phyloP scores from a whole-genome alignment of 495 filamentous ascomycete genomes.

The Annulohypoxylon bovei region DNA sequence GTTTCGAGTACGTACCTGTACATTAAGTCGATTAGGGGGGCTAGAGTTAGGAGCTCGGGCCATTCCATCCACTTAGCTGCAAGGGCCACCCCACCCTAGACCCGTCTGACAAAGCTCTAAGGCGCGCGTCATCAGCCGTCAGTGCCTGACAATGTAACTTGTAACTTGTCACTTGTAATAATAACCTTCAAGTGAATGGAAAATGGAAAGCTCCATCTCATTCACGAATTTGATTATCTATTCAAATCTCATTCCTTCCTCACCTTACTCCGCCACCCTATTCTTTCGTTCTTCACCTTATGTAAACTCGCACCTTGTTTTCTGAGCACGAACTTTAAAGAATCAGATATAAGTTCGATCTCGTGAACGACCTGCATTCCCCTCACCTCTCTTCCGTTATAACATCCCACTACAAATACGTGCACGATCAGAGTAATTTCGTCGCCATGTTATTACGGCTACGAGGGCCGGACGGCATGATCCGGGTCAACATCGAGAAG shows the following conservation, averaged over 20 bases:
- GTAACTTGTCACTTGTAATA: neutral
- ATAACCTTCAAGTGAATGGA: too few relatives aligned
- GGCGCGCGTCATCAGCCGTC: constrained; percentile 49
- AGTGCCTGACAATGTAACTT: constrained; percentile 40
- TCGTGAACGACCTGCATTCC: neutral
- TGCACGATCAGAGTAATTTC: neutral
- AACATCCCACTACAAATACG: constrained; percentile 8
- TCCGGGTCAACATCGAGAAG: constrained; percentile 71
- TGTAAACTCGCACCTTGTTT: neutral
- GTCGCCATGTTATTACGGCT: constrained; percentile 73
- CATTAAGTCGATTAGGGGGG: neutral
- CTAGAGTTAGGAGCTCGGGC: constrained; percentile 25
- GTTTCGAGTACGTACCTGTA: constrained; percentile 1
- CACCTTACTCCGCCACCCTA: constrained; percentile 15
- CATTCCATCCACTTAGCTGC: constrained; percentile 19
- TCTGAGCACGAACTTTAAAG: neutral
- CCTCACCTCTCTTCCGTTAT: constrained; percentile 9
- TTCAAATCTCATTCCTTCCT: constrained; percentile 19
- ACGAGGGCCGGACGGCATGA: constrained; percentile 74
- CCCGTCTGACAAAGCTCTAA: constrained; percentile 30
- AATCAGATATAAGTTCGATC: neutral
- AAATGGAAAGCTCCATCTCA: constrained; percentile 19
- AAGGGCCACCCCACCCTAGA: constrained; percentile 32
- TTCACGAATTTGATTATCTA: constrained; percentile 18
- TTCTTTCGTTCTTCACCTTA: neutral